These are phyloP conservation scores for Trichoderma erinaceum DNA, from an alignment of 495 filamentous ascomycete genomes.

Conservation along the genomic window DNA sequence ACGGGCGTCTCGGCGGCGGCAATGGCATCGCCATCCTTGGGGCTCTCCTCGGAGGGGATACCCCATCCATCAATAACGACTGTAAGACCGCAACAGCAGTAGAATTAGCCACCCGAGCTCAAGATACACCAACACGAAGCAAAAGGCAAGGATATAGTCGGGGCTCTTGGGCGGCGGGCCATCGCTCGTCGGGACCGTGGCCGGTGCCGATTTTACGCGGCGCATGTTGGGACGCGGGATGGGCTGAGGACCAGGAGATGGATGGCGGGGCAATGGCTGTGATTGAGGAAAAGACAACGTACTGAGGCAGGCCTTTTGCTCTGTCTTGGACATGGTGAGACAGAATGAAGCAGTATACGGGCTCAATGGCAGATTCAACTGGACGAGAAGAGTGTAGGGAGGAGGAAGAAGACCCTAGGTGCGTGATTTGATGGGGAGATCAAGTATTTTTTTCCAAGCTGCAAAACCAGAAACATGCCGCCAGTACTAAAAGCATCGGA, in stretches of 20 bases:
- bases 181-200: not conserved
- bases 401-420: conserved; percentile 20
- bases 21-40: conserved; percentile 87
- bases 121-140: conserved; percentile 44
- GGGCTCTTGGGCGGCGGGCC: conserved; percentile 22
- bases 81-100: conserved; percentile 39
- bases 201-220: conserved; percentile 16
- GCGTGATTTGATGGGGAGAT: conserved; percentile 22
- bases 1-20: conserved; percentile 82
- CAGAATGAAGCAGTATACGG: not conserved
- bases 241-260: conserved; percentile 14
- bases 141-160: conserved; percentile 39
- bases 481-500: not conserved
- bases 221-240: conserved; percentile 17
- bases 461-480: conserved; percentile 19
- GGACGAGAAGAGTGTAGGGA: conserved; percentile 20
- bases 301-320: conserved; percentile 93
- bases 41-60: conserved; percentile 69
- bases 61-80: conserved; percentile 99
- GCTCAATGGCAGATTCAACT: not conserved
- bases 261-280: not conserved
- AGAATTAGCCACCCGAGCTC: conserved; percentile 50
- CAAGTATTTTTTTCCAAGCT: conserved; percentile 18
- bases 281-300: conserved; percentile 36
- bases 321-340: conserved; percentile 63